Conservation (phyloP, 2,329 filamentous ascomycete genomes). For the Calycina herbarum region DNA sequence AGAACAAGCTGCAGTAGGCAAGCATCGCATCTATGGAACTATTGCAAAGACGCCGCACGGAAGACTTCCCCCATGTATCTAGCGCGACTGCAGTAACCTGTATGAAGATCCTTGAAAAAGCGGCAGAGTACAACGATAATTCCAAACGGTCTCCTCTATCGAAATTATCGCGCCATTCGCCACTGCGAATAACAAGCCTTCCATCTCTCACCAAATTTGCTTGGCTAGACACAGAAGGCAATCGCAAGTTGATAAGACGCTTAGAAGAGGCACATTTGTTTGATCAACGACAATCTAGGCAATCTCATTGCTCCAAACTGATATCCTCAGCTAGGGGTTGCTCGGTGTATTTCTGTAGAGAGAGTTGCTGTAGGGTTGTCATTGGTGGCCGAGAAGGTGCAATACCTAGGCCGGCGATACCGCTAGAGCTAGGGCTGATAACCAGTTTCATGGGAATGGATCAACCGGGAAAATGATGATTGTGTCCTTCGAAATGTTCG, state of each 20-base stretch:
- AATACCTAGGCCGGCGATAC: too few species aligned
- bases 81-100: neutral
- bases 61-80: neutral
- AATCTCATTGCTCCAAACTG: neutral
- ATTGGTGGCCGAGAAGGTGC: too few species aligned
- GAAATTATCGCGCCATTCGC: neutral
- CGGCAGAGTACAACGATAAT: neutral
- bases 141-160: neutral
- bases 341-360: neutral
- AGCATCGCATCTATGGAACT: neutral
- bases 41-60: neutral
- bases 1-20: neutral
- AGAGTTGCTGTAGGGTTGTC: too few species aligned
- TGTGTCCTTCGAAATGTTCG: too few species aligned
- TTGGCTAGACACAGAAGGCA: slow-evolving; percentile 1
- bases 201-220: neutral
- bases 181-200: neutral
- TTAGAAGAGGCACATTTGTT: neutral
- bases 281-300: neutral
- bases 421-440: too few species aligned
- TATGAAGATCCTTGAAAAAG: neutral
- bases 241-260: slow-evolving; percentile 1
- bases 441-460: too few species aligned
- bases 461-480: too few species aligned
- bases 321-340: neutral